A percentile compares a stretch with the other conserved stretches of the same genome.
phyloP scores from a whole-genome alignment of 805 yeast species.

The Brettanomyces bruxellensis region DNA sequence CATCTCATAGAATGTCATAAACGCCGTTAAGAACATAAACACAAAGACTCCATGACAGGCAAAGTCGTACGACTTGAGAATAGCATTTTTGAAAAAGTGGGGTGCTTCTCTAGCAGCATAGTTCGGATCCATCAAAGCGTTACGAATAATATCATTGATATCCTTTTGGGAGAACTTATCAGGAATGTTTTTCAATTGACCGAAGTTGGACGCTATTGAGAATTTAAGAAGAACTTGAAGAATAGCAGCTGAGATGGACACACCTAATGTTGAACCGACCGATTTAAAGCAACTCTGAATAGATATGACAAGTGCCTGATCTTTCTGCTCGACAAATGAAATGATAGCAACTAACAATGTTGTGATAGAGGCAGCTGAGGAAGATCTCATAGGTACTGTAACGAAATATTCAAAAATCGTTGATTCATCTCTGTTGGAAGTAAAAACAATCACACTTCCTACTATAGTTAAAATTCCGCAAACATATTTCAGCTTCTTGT shows the following conservation, averaged over 20 bases:
- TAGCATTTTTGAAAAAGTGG: constrained; percentile 27
- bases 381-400: constrained; percentile 50
- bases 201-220: constrained; percentile 9
- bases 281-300: constrained; percentile 69
- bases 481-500: constrained; percentile 36
- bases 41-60: constrained; percentile 47
- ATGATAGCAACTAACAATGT: constrained; percentile 67
- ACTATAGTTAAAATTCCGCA: constrained; percentile 32
- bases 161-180: constrained; percentile 7
- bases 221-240: constrained; percentile 24
- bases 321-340: constrained; percentile 58
- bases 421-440: constrained; percentile 8
- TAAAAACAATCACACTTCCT: constrained; percentile 35
- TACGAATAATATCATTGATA: constrained; percentile 4
- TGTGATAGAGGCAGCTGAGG: constrained; percentile 60
- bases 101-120: constrained; percentile 22
- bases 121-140: constrained; percentile 15
- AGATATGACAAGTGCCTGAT: constrained; percentile 81
- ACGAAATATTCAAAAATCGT: constrained; percentile 32
- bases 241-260: constrained; percentile 39
- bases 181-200: constrained; percentile 11
- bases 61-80: constrained; percentile 38
- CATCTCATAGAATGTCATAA: background rate
- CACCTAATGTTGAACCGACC: constrained; percentile 48
- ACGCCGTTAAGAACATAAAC: constrained; percentile 23